These are phyloP conservation scores for Colletotrichum endophyticum DNA, from an alignment of 2,329 filamentous ascomycete species.

Conservation along the genomic window DNA sequence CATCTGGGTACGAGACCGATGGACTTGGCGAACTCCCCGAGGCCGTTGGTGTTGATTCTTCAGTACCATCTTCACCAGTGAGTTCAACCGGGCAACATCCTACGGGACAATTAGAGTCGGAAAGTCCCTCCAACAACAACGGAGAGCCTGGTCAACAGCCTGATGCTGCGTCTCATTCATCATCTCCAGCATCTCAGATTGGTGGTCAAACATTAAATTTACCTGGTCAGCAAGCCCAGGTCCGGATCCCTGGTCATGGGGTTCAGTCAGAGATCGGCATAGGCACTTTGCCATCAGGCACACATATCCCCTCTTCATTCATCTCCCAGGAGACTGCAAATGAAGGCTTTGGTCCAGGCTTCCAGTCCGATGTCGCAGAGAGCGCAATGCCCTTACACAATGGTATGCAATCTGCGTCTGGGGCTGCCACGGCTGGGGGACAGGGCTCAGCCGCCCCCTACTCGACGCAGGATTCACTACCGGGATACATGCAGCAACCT, in stretches of 20 bases:
- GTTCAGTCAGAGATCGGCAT: not conserved
- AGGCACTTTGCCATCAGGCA: not conserved
- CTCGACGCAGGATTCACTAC: not conserved
- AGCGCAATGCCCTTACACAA: not conserved
- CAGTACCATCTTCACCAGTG: not conserved
- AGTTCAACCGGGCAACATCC: not conserved
- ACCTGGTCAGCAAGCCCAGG: not conserved
- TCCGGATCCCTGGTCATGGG: not conserved
- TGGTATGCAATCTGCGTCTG: fast-evolving
- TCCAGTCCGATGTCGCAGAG: not conserved
- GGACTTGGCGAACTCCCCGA: not conserved
- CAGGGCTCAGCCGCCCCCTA: not conserved
- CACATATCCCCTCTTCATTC: not conserved
- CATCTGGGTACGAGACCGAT: not conserved
- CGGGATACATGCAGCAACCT: not conserved
- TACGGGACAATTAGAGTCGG: not conserved
- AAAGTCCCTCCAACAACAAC: not conserved
- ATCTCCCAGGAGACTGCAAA: not conserved
- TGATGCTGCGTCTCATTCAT: not conserved
- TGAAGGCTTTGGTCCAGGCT: not conserved
- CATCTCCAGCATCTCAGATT: not conserved
- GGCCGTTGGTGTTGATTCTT: not conserved
- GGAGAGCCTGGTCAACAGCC: not conserved
- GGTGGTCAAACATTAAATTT: not conserved
- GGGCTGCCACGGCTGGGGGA: not conserved